These are phyloP conservation scores for Spongiforma sp. DNA, from an alignment of 1,284 basidiomycete genomes.

Conservation along the genomic window DNA sequence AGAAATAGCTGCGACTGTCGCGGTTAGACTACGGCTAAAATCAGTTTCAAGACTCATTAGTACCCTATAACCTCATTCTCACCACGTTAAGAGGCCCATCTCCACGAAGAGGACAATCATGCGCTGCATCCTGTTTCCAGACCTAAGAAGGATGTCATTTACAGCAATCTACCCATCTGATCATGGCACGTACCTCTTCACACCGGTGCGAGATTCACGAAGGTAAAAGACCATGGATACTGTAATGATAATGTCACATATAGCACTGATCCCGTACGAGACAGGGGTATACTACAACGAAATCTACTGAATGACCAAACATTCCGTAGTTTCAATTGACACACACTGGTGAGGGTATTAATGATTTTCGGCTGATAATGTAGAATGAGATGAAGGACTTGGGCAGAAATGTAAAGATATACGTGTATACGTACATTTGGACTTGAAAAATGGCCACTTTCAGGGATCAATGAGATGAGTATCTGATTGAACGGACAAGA, in stretches of 20 bases:
- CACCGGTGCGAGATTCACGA: conserved; percentile 7
- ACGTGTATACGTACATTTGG: conserved; percentile 5
- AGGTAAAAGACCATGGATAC: conserved; percentile 15
- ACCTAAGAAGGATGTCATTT: background rate
- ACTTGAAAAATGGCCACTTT: too few species aligned
- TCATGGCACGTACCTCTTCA: background rate
- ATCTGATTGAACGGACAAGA: background rate
- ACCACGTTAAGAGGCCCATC: conserved; percentile 5
- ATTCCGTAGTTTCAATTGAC: too few species aligned
- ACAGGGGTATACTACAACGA: conserved; percentile 1
- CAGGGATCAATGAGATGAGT: background rate
- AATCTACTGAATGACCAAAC: background rate
- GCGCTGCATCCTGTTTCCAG: conserved; percentile 4
- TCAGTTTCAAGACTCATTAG: background rate
- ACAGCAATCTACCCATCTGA: background rate
- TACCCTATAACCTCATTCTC: background rate
- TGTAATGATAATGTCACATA: conserved; percentile 10
- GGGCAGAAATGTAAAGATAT: too few species aligned
- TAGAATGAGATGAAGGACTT: too few species aligned
- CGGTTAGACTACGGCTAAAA: background rate
- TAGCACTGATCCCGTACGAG: background rate
- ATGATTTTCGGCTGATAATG: background rate
- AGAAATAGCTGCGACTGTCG: background rate
- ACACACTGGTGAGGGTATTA: conserved; percentile 2
- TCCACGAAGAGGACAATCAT: conserved; percentile 7